Evolutionary conservation across 768 basidiomycete genomes (phyloP), one percentile per base, ranked within the genome.

Genomic region (Krasilnikovozyma curviuscula): DNA sequence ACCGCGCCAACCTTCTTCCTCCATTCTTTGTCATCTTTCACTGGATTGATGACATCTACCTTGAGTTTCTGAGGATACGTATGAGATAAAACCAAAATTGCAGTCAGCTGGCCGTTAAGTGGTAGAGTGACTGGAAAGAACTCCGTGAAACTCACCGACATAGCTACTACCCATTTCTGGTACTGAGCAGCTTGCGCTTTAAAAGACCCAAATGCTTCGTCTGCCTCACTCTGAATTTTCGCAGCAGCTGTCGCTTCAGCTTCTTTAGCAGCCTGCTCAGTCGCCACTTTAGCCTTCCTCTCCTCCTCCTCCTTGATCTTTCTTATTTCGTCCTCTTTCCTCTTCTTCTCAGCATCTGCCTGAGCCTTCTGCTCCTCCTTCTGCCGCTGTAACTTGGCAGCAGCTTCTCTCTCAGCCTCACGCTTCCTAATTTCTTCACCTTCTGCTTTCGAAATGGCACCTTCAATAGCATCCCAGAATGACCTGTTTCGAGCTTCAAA

Each of bases 1-100:
- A 72, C 68, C 43, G 70, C 71, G 44, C 70, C 75, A 76, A 81
- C 84, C 24, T 70, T 65, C 10, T 75, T 65, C 60, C 76, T 81
- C 49, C 70, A 58, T 5, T 62, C 61, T 40, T 71, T 68, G 56
- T 77, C 63, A 3, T 59, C 61, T 61, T 85, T 86, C 51, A 86
- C 76, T 31, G 63, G 57, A 41, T 69, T 72, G 69, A 83, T 73
- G 23, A 73, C 5, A 9, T 52, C 25, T 16, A 25, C 19, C 29
- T 52, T 52, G 39, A 52, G 46, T 38, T 18, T 25, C 50, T 52
- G 50, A 9, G 1, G 4, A n/a, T 13, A 37, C 14, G 29, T 2
- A 30, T 14, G 13, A 23, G 23, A 13, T 10, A 14, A 46, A 21
- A 40, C 31, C 25, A 34, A 21, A 37, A 53, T 40, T 9, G 57